These are phyloP conservation scores for Sequoia sempervirens DNA, from an alignment of 75 land plant species.

Conservation along the genomic window DNA sequence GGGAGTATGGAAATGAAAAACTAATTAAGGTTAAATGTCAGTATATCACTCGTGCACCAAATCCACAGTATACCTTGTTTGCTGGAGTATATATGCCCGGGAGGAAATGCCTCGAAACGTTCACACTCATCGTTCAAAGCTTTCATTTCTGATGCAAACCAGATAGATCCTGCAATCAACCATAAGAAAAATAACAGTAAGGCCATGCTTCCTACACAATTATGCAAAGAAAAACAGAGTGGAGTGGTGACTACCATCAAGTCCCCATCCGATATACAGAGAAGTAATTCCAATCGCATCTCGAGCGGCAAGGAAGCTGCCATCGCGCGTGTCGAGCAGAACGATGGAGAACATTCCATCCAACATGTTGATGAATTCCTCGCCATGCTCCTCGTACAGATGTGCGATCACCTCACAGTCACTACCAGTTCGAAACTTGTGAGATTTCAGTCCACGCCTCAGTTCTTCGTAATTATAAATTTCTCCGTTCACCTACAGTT, in stretches of 20 bases:
- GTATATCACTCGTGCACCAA: not conserved
- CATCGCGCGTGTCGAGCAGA: constrained; percentile 79
- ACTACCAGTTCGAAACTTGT: constrained; percentile 77
- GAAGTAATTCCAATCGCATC: constrained; percentile 97
- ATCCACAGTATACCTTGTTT: constrained; percentile 44
- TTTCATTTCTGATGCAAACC: constrained; percentile 98
- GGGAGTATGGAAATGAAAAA: too few species aligned
- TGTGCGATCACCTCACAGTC: constrained; percentile 98
- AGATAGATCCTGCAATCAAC: constrained; percentile 63
- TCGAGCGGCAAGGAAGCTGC: constrained; percentile 86
- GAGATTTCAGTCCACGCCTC: constrained; percentile 48
- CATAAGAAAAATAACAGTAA: not conserved
- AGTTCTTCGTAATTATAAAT: constrained; percentile 86
- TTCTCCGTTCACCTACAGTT: constrained; percentile 85
- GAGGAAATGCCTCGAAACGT: constrained; percentile 73
- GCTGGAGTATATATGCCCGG: constrained; percentile 92
- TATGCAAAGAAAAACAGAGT: not conserved
- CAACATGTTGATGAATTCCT: constrained; percentile 76
- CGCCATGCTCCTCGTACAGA: constrained; percentile 94
- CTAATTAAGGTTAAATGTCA: too few species aligned
- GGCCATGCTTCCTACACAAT: not conserved
- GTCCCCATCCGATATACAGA: constrained; percentile 97
- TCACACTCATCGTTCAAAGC: constrained; percentile 93
- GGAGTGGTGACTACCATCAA: constrained; percentile 57
- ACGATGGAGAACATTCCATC: constrained; percentile 98